Evolutionary conservation across 192 early-diverging fungal species (phyloP), one percentile per base, ranked within the genome.

Genomic region (Backusella luteola): DNA sequence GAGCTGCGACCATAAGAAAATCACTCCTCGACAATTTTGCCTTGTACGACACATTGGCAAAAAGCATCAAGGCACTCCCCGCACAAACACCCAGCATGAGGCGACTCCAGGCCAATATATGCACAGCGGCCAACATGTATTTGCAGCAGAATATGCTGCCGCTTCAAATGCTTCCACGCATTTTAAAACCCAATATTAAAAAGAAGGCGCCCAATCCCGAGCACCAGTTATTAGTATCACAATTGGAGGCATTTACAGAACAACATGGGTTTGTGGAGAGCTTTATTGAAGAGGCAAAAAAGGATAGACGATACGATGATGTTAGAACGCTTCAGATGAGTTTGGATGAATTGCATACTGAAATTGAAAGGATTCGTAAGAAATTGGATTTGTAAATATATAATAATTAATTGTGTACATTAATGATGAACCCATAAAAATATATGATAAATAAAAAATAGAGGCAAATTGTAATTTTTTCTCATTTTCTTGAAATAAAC

Each of bases 81-180:
- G 84, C 84, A 0, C 76, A 73, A 6, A 81, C 88, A 2, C 74
- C 86, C 0, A 76, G 85, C 26, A 80, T 85, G 72, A 81, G 84
- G 26, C 88, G 91, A 32, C 79, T 94, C 34, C 89, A 93, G 46
- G 42, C 74, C 23, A 90, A 90, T 9, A 86, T 94, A 26, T 85
- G 91, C n/a, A 82, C 86, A 11, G 84, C 87, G 3, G 89, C 90
- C 2, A 90, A 85, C 21, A 85, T 90, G 76, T 94, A 93, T 59
- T 79, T 94, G 42, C 93, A 94, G 81, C 86, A 87, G 29, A 90
- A 91, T 34, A 94, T 94, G 93, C 90, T 93, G 29, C 90, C 93
- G 15, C 84, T 94, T 29, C 88, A 88, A 15, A 88, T 93, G 75
- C 79, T 94, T 34, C 93, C 93, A 8, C 81, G 83, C 35, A 84